A percentile compares a stretch with the other conserved stretches of the same genome.
These are phyloP conservation scores for Setaria italica DNA, from an alignment of 202 grass and related monocot genomes.

Conservation along the genomic window DNA sequence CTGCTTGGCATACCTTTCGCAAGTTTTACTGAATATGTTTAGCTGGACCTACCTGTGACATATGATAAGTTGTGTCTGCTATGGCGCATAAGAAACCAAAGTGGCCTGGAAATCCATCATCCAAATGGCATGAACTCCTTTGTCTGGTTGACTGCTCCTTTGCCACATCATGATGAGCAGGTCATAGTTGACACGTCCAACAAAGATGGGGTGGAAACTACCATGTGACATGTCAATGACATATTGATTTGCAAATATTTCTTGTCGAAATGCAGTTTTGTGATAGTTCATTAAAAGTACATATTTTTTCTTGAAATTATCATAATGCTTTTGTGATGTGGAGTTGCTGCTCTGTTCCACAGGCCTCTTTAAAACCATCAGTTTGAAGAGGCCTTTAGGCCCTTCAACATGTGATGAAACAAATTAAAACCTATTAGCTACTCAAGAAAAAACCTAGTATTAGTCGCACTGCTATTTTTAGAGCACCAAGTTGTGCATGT, in stretches of 20 bases:
- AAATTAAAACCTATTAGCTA: neutral
- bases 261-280: neutral
- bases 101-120: neutral
- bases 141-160: neutral
- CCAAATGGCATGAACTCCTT: neutral
- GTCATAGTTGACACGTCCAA: neutral
- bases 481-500: neutral
- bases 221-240: neutral
- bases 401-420: conserved; percentile 1
- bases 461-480: neutral
- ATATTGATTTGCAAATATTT: neutral
- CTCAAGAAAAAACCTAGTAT: neutral
- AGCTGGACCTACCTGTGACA: neutral
- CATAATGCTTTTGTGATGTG: neutral
- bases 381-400: neutral
- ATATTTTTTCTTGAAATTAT: neutral
- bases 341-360: neutral
- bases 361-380: neutral
- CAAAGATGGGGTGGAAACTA: neutral
- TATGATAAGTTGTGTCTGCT: neutral
- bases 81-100: neutral
- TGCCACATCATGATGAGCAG: neutral
- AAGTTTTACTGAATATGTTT: no score
- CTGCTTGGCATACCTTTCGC: no score
- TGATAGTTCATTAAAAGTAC: neutral